phyloP scores from a whole-genome alignment of 2,329 filamentous ascomycete species.

The Didymella pomorum region DNA sequence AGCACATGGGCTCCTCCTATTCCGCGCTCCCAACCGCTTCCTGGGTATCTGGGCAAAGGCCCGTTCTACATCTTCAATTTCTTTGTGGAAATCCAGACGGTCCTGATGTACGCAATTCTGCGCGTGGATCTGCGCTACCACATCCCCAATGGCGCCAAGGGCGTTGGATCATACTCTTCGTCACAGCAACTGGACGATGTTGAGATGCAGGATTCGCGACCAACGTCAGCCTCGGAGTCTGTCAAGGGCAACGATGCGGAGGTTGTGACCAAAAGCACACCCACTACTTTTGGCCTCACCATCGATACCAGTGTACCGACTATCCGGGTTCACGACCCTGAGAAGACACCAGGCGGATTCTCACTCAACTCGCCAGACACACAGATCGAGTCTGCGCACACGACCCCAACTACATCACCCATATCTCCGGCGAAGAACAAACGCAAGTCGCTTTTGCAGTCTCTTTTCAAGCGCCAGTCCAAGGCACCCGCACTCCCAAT shows the following conservation, averaged over 20 bases:
- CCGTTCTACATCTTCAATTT: slow-evolving; percentile 86
- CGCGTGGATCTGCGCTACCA: slow-evolving; percentile 80
- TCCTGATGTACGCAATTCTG: slow-evolving; percentile 70
- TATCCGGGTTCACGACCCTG: slow-evolving; percentile 12
- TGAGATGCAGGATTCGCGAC: slow-evolving; percentile 30
- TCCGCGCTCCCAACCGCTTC: slow-evolving; percentile 61
- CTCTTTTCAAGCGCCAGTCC: slow-evolving; percentile 16
- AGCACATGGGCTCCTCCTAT: slow-evolving; percentile 61
- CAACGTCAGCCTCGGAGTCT: slow-evolving; percentile 18
- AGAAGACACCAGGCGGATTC: slow-evolving; percentile 13
- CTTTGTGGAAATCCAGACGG: slow-evolving; percentile 73
- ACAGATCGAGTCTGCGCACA: slow-evolving; percentile 3
- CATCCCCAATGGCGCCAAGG: slow-evolving; percentile 73
- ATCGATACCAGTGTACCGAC: slow-evolving; percentile 17
- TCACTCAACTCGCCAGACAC: slow-evolving; percentile 11
- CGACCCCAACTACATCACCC: slow-evolving; percentile 11
- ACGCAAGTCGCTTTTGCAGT: slow-evolving; percentile 12
- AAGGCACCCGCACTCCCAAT: slow-evolving; percentile 8
- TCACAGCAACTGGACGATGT: slow-evolving; percentile 21
- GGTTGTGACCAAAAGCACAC: neutral
- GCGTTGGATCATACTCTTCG: slow-evolving; percentile 45
- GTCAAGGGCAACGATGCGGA: neutral
- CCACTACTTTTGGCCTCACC: slow-evolving; percentile 9
- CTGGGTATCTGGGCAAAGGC: slow-evolving; percentile 74
- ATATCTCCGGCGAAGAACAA: slow-evolving; percentile 11